These are phyloP conservation scores for Hysterium pulicare DNA, from an alignment of 2,329 filamentous ascomycete genomes.

Conservation along the genomic window DNA sequence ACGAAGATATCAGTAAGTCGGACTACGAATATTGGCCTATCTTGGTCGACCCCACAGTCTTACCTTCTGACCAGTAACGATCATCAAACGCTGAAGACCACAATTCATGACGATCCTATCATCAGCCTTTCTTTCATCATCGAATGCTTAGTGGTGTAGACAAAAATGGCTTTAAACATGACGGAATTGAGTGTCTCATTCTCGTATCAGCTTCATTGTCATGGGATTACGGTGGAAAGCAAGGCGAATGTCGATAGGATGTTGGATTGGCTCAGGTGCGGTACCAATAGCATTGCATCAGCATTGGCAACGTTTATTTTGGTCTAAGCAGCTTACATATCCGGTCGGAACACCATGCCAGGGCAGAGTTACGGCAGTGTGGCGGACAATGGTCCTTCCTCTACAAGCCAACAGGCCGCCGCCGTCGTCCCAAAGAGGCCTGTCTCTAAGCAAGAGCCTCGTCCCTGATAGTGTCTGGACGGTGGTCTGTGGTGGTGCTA, in stretches of 20 bases:
- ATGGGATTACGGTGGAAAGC: conserved; percentile 25
- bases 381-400: conserved; percentile 25
- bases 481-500: conserved; percentile 17
- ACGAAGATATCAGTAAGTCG: conserved; percentile 89
- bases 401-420: conserved; percentile 19
- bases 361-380: conserved; percentile 17
- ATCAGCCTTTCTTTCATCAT: conserved; percentile 15
- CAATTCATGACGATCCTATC: conserved; percentile 16
- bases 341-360: conserved; percentile 33
- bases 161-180: conserved; percentile 21
- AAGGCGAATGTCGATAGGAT: conserved; percentile 23
- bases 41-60: conserved; percentile 17
- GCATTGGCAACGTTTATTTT: conserved; percentile 32
- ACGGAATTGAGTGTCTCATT: conserved; percentile 28
- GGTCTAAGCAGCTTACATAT: conserved; percentile 29
- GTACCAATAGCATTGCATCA: conserved; percentile 30
- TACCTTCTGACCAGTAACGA: conserved; percentile 36
- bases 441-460: conserved; percentile 14
- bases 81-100: conserved; percentile 39
- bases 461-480: conserved; percentile 19
- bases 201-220: conserved; percentile 23
- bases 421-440: conserved; percentile 17
- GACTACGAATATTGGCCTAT: conserved; percentile 4
- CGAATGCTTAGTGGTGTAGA: conserved; percentile 21
- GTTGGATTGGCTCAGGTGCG: conserved; percentile 30